Evolutionary conservation across 208 protist species (phyloP), one percentile per base, ranked within the genome.

Genomic region (Crithidia bombi): DNA sequence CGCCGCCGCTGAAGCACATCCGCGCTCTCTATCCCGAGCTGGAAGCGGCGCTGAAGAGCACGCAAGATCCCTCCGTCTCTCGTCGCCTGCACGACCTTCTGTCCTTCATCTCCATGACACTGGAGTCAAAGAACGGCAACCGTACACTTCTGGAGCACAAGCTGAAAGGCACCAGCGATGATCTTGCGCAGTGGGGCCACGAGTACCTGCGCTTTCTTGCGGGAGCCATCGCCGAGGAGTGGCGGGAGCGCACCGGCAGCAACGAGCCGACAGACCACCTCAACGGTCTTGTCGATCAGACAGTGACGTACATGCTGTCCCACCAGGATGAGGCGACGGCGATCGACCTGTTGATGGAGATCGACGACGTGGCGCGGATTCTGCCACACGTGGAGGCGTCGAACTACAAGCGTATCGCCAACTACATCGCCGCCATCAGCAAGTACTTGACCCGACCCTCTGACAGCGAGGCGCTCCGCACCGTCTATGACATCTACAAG

Each of bases 1-100:
- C 99, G 36, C 99, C 99, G 79, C 98, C 99, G 26, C 91, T 99
- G 71, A 99, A 99, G 83, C 99, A 99, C 75, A 82, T 99, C 10
- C 90, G 98, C 15, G 71, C 89, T 9, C 95, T 99, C 71, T 99
- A 98, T 75, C 75, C 83, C 5, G 73, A 89, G 11, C 75, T 99
- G n/a, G 96, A 97, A 46, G 84, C 82, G 49, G 75, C 86, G 4
- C 92, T 97, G 52, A 91, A 90, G 50, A 86, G 70, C 17, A 85
- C 82, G 26, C 71, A 82, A 38, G 79, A 93, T 46, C 55, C 65
- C 1, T 57, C 59, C 30, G 64, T 92, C 7, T 66, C 96, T 35
- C 87, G 79, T 41, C 69, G 93, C 38, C 85, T 99, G 32, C 94
- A 98, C 39, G 98, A 99, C 75, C 86, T 99, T 21, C 72, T 99